phyloP scores from a whole-genome alignment of 2,329 filamentous ascomycete species.

The Apiospora hydei region DNA sequence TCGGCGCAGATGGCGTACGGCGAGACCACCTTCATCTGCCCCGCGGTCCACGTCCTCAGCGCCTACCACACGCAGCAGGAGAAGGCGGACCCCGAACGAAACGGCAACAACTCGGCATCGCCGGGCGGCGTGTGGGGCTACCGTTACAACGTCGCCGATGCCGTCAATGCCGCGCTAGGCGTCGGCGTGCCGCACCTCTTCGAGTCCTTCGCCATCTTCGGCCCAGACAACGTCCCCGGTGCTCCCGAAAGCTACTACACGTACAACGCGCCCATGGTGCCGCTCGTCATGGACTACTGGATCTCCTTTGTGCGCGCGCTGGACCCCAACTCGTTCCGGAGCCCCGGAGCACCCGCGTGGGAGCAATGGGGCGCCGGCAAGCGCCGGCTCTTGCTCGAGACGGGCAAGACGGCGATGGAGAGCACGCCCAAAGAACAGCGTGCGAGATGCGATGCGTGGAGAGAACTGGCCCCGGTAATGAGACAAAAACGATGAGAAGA shows the following conservation, averaged over 20 bases:
- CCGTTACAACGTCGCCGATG: constrained; percentile 57
- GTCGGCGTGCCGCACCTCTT: constrained; percentile 57
- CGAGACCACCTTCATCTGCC: constrained; percentile 51
- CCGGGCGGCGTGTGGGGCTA: constrained; percentile 50
- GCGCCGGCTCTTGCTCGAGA: constrained; percentile 50
- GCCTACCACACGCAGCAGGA: constrained; percentile 35
- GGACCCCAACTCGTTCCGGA: constrained; percentile 51
- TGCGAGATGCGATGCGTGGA: constrained; percentile 52
- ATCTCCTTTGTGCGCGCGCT: constrained; percentile 55
- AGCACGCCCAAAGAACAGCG: constrained; percentile 42
- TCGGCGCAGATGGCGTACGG: constrained; percentile 44
- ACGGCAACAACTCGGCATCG: constrained; percentile 47
- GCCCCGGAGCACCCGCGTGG: constrained; percentile 49
- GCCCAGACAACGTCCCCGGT: constrained; percentile 46
- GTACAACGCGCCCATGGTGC: constrained; percentile 54
- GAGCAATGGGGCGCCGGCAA: constrained; percentile 42
- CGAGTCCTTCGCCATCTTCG: constrained; percentile 57
- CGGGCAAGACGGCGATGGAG: constrained; percentile 50
- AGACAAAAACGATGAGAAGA: constrained; percentile 38
- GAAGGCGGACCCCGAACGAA: constrained; percentile 43
- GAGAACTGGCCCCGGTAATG: constrained; percentile 43
- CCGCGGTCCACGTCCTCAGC: constrained; percentile 44
- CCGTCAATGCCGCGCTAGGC: constrained; percentile 44
- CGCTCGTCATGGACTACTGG: constrained; percentile 57
- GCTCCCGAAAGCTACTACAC: constrained; percentile 49